These are phyloP conservation scores for Rhynchosporium graminicola DNA, from an alignment of 2,329 filamentous ascomycete genomes.

Conservation along the genomic window DNA sequence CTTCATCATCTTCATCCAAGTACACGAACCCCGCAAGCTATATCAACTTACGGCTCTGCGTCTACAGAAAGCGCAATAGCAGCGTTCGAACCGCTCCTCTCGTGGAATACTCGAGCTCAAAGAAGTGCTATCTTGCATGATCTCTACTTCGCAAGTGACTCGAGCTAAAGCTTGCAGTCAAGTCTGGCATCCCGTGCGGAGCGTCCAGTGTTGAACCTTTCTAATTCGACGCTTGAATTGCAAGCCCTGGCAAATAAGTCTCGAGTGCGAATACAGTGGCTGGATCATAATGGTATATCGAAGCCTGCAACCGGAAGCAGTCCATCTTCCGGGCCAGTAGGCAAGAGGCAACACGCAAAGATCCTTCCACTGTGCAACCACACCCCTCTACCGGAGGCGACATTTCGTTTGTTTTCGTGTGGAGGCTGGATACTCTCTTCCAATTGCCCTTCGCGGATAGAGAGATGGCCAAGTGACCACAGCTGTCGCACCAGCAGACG, in stretches of 20 bases:
- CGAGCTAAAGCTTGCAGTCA: slow-evolving; percentile 5
- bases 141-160: no score
- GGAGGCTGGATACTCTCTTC: neutral
- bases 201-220: slow-evolving; percentile 11
- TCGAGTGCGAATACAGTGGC: neutral
- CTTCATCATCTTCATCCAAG: slow-evolving; percentile 10
- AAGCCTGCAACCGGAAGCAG: neutral
- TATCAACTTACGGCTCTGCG: no score
- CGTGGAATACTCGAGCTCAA: slow-evolving; percentile 3
- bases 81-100: neutral
- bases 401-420: neutral
- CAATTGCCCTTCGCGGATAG: neutral
- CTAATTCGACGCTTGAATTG: slow-evolving; percentile 15
- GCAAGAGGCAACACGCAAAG: slow-evolving; percentile 2
- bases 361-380: neutral
- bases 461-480: no score
- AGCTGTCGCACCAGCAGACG: no score
- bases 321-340: slow-evolving; percentile 1
- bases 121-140: slow-evolving; percentile 17
- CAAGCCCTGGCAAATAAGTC: slow-evolving; percentile 15
- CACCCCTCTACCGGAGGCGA: neutral
- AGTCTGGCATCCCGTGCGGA: slow-evolving; percentile 7
- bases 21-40: slow-evolving; percentile 6
- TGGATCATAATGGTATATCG: neutral
- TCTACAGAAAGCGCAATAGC: neutral